phyloP scores from a whole-genome alignment of 75 land plant species.

The Cunninghamia lanceolata region DNA sequence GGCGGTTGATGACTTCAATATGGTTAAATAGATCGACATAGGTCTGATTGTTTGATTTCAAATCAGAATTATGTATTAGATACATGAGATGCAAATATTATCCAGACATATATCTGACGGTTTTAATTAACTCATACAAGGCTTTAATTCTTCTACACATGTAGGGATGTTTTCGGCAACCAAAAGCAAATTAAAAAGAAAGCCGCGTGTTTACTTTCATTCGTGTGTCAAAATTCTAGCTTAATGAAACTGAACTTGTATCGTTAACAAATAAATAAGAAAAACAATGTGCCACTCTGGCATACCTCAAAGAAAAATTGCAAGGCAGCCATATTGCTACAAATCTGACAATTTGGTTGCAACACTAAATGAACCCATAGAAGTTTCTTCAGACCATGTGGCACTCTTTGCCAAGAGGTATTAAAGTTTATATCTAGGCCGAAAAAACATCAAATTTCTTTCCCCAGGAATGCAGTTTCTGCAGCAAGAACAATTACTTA shows the following conservation, averaged over 20 bases:
- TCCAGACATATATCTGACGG: neutral
- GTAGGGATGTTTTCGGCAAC: neutral
- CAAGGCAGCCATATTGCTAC: conserved; percentile 2
- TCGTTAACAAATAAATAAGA: neutral
- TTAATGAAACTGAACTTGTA: neutral
- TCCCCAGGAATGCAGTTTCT: neutral
- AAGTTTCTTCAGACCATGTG: neutral
- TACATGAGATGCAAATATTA: no score
- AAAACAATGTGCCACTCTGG: neutral
- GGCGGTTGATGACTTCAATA: no score
- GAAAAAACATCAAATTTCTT: neutral
- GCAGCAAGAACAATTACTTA: neutral
- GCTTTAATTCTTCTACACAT: neutral
- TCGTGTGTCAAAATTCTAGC: neutral
- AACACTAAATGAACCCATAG: neutral
- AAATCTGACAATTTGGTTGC: neutral
- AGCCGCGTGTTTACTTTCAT: neutral
- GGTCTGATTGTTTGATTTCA: no score
- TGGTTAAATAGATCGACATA: no score
- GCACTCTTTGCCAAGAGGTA: neutral
- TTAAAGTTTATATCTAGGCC: neutral
- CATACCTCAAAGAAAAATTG: neutral
- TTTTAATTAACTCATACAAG: neutral
- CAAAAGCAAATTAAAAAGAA: neutral
- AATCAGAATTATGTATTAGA: no score